Evolutionary conservation across 805 yeast species (phyloP), one percentile per base, ranked within the genome.

Genomic region (Yamadazyma akitaensis): DNA sequence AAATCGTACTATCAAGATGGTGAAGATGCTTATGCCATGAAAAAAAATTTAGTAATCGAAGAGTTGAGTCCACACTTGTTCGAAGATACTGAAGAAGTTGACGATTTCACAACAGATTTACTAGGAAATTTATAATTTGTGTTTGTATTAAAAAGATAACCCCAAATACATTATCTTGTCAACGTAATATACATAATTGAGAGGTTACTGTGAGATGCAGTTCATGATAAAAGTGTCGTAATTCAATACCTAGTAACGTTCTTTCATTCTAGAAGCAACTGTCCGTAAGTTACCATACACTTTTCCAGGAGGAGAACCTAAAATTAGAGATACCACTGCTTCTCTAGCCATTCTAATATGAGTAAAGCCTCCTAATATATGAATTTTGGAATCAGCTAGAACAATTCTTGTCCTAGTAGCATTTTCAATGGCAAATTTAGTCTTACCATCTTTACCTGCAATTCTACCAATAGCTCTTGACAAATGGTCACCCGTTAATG

Each of bases 391-490:
- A 68, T 94, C 99, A 0, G 99, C 99, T 55, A 94, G 76, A 21
- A 94, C 99, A 37, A 94, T 91, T 75, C 99, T 85, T 11, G 99
- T 94, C 72, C 98, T 82, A 18, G 98, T 92, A 14, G 99, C 97
- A 63, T 94, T 94, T 70, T 94, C 99, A 62, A 94, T 94, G 28
- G 99, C 97, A 67, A 92, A 94, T 72, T 92, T 94, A 51, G 98
- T 94, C 70, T 91, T 92, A 62, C 99, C 99, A 64, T 94, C 99
- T 64, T 94, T 95, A 67, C 99, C 99, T 12, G 99, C 99, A 68
- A 94, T 94, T 78, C 99, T 89, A 61, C 99, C 99, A 64, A 94
- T 94, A 7, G 99, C 99, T 78, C 99, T 85, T 43, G 96, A 86
- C 64, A 94, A 76, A 79, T 94, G 99, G 70, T 94, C 99, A 24